These are phyloP conservation scores for Fraxinus floribunda DNA, from an alignment of 305 asterid genomes.

Conservation along the genomic window DNA sequence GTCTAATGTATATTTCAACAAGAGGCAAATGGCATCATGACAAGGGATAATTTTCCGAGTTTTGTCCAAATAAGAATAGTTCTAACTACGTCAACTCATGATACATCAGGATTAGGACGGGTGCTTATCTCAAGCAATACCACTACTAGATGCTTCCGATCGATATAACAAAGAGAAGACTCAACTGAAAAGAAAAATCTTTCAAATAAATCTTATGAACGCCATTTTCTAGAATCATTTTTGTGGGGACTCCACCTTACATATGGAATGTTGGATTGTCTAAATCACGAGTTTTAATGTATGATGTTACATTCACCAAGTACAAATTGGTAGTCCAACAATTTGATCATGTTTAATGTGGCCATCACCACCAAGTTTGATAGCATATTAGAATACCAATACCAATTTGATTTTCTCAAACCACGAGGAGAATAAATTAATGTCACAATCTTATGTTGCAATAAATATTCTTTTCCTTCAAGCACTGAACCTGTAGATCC, in stretches of 20 bases:
- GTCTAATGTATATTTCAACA: neutral
- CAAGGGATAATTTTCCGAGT: neutral
- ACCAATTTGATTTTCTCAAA: constrained; percentile 19
- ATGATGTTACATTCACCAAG: neutral
- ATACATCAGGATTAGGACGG: neutral
- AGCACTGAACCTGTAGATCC: constrained; percentile 20
- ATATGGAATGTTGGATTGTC: neutral
- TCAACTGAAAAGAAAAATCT: neutral
- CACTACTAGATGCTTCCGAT: neutral
- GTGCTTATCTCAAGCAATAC: neutral
- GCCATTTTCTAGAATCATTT: neutral
- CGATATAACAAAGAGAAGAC: neutral
- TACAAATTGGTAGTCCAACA: neutral
- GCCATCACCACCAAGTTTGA: neutral
- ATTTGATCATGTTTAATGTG: neutral
- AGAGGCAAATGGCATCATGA: neutral
- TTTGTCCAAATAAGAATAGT: neutral
- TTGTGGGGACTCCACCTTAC: neutral
- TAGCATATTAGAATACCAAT: neutral
- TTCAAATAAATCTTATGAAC: neutral
- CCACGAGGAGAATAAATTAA: constrained; percentile 7
- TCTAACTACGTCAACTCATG: neutral
- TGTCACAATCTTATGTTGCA: constrained; percentile 17
- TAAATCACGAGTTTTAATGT: neutral
- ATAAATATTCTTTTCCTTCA: constrained; percentile 26